Evolutionary conservation across 257 asterid species (phyloP), one percentile per base, ranked within the genome.

Genomic region (Handroanthus guayacan): DNA sequence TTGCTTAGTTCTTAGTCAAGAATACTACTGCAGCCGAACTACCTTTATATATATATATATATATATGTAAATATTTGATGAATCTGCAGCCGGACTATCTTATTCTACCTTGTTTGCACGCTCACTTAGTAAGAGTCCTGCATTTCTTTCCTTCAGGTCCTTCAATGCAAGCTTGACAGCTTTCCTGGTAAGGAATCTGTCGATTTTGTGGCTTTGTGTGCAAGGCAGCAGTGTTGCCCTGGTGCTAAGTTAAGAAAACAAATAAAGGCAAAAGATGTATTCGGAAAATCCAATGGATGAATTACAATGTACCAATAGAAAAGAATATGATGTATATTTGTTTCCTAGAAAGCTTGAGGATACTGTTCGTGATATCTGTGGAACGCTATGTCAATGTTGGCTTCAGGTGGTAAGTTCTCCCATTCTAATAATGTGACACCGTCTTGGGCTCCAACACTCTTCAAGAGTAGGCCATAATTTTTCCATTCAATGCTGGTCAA

Each of bases 401-500:
- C 61, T 66, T 60, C 71, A 58, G 94, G 93, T 18, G 91, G 90
- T 81, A 92, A 67, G 82, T 84, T 85, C 80, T 92, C 97, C 99
- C 99, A 95, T 74, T 89, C 98, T 78, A 95, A 75, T 47, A 85
- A 78, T 25, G 85, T 73, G 82, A 76, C 52, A 41, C 85, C 97
- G 76, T 82, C 94, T 80, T 83, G 86, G 67, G 84, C 87, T 62
- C 80, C 84, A 80, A 84, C 70, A 57, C 87, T 86, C 75, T 77
- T 89, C 54, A 95, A 73, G 73, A 82, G 82, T 52, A 93, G 82
- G 25, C 99, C 98, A 64, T 84, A 95, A 48, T 82, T 89, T 80
- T 91, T 87, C 99, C 99, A 95, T 25, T 88, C 85, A 77, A 91
- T 87, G 86, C 85, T 85, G 78, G 83, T 81, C 80, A 95, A 71